Evolutionary conservation across 768 basidiomycete species (phyloP).

Genomic region (Dendrothele bispora): DNA sequence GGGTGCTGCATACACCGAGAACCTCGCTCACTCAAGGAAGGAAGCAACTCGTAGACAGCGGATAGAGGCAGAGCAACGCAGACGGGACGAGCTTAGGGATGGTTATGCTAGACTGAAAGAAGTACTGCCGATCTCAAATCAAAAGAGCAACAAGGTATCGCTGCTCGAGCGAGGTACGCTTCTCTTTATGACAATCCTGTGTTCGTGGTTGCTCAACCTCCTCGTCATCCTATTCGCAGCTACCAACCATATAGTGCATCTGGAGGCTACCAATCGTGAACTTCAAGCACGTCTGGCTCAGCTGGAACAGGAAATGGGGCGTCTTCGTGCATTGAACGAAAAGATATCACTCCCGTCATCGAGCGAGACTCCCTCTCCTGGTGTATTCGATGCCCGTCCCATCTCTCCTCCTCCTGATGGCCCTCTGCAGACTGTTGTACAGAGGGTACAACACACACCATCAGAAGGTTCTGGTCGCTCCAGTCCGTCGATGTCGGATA

Average conservation of each 20-base stretch:
- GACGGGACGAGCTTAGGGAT: constrained; percentile 86
- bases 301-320: constrained; percentile 67
- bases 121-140: constrained; percentile 82
- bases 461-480: constrained; percentile 58
- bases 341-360: constrained; percentile 69
- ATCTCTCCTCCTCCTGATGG: constrained; percentile 67
- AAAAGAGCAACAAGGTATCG: constrained; percentile 90
- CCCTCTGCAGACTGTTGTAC: constrained; percentile 42
- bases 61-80: constrained; percentile 87
- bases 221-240: constrained; percentile 41
- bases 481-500: constrained; percentile 45
- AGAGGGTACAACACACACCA: constrained; percentile 50
- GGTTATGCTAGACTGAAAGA: constrained; percentile 89
- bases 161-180: constrained; percentile 80
- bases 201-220: neutral
- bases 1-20: constrained; percentile 68
- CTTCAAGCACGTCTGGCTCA: constrained; percentile 66
- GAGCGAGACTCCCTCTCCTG: constrained; percentile 56
- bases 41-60: constrained; percentile 83
- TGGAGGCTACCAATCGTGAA: constrained; percentile 73
- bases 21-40: constrained; percentile 75
- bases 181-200: constrained; percentile 7
- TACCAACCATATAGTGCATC: constrained; percentile 72
- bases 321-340: constrained; percentile 78
- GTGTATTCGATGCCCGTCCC: constrained; percentile 50